A percentile compares a stretch with the other conserved stretches of the same genome.
These are phyloP conservation scores for Hymenoscyphus scutula DNA, from an alignment of 2,329 filamentous ascomycete genomes.

Conservation along the genomic window DNA sequence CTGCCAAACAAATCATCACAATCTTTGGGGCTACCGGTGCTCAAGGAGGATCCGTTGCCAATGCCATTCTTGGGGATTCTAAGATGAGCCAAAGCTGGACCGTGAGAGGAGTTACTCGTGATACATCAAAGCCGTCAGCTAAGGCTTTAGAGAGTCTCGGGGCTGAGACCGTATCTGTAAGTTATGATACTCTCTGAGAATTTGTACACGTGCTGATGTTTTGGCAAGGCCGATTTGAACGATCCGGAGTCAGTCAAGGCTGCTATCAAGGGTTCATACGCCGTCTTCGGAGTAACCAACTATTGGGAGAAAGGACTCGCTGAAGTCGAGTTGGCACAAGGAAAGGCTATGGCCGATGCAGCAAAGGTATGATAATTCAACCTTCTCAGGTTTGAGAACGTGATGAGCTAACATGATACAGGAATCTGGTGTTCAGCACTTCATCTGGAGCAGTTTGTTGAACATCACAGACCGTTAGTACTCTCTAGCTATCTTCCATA, in stretches of 20 bases:
- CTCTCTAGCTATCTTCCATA: not conserved
- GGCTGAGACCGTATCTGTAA: conserved; percentile 43
- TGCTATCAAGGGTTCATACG: conserved; percentile 35
- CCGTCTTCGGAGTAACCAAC: conserved; percentile 35
- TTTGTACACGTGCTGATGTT: not conserved
- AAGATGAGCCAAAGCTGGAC: conserved; percentile 41
- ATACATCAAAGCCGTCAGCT: conserved; percentile 42
- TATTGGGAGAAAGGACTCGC: conserved; percentile 39
- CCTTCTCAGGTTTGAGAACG: not conserved
- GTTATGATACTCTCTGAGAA: conserved; percentile 9
- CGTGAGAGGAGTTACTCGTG: conserved; percentile 49
- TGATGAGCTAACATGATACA: conserved; percentile 22
- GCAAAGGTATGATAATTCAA: conserved; percentile 39
- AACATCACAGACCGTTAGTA: conserved; percentile 42
- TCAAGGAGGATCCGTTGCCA: conserved; percentile 53
- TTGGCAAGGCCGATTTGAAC: conserved; percentile 41
- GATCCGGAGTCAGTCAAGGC: conserved; percentile 40
- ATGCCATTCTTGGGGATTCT: conserved; percentile 48
- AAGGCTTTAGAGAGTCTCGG: conserved; percentile 42
- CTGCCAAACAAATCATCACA: conserved; percentile 41
- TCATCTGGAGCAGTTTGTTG: conserved; percentile 46
- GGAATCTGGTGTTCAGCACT: conserved; percentile 44
- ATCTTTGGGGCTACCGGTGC: conserved; percentile 50
- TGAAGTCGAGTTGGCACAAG: conserved; percentile 45
- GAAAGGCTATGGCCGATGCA: conserved; percentile 48